Evolutionary conservation across 1,284 basidiomycete species (phyloP), one percentile per base, ranked within the genome.

Genomic region (Mrakiaceae sp.): DNA sequence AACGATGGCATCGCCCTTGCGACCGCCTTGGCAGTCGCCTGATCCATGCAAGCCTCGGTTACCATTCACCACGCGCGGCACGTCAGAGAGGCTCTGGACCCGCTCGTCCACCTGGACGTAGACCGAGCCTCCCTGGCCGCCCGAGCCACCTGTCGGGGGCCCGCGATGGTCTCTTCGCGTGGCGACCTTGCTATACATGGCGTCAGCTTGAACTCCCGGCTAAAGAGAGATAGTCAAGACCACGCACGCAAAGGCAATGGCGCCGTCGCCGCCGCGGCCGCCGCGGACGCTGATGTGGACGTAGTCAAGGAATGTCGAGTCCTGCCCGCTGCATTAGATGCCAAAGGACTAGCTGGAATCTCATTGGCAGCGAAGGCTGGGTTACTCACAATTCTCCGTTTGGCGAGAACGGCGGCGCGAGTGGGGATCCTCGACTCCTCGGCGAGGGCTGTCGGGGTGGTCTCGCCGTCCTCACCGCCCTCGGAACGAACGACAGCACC

Each of bases 1-100:
- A 50, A 90, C 78, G 3, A 84, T 78, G 11, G 92, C 89, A 2
- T 81, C 73, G 0, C 85, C 90, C 62, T 82, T 81, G 68, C 81
- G 82, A 0, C 94, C 94, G 71, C 90, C 88, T 70, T 84, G 84
- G 84, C 87, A 92, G 11, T 87, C 85, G 0, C 94, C 91, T 64
- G 83, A 81, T 8, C 93, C 93, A 64, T 86, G 77, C 0, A 76
- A 78, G 8, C 92, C 94, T 39, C 82, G 75, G 2, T 81, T 79
- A 0, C 83, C 93, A 43, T 82, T 81, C 39, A 90, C 77, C 40
- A 85, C 84, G 66, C 83, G 84, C 0, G 84, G 77, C 0, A 96
- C 81, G 1, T 84, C 81, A 6, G 86, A 82, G 43, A 97, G 84
- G 0, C 87, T 88, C 0, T 88, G 88, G 11, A 96, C 78, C 48